phyloP scores from a whole-genome alignment of 768 basidiomycete species.

The Daedaleopsis nitida region DNA sequence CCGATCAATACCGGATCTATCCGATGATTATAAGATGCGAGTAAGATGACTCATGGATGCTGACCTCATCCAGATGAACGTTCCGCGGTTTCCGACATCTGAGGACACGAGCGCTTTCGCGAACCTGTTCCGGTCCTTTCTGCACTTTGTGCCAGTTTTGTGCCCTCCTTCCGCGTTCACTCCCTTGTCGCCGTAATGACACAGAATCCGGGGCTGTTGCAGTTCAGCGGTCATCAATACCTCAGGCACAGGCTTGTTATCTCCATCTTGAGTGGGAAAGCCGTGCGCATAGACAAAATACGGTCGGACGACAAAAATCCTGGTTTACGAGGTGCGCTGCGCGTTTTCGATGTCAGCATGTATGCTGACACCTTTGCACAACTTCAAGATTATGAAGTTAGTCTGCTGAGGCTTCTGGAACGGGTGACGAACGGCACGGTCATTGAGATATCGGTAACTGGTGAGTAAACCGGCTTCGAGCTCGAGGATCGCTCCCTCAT shows the following conservation, averaged over 20 bases:
- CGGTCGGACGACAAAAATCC: conserved; percentile 93
- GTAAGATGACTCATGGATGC: too few species aligned
- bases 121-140: too few species aligned
- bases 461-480: conserved; percentile 40
- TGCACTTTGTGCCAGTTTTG: background rate
- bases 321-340: conserved; percentile 75
- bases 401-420: conserved; percentile 83
- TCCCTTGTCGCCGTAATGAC: conserved; percentile 11
- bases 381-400: conserved; percentile 84
- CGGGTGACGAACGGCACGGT: conserved; percentile 92
- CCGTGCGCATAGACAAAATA: conserved; percentile 84
- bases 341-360: background rate
- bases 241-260: conserved; percentile 84
- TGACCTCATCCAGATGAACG: too few species aligned
- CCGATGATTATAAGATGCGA: too few species aligned
- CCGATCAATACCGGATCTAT: too few species aligned
- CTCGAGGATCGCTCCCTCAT: background rate
- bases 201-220: conserved; percentile 38
- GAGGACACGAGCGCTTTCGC: conserved; percentile 12
- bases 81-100: conserved; percentile 7
- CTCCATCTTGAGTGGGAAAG: conserved; percentile 86
- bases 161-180: background rate
- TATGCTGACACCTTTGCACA: background rate
- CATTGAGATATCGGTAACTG: conserved; percentile 96
- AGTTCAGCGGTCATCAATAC: conserved; percentile 80